Conservation (phyloP, 2,329 filamentous ascomycete species). For the Pyricularia sp. region DNA sequence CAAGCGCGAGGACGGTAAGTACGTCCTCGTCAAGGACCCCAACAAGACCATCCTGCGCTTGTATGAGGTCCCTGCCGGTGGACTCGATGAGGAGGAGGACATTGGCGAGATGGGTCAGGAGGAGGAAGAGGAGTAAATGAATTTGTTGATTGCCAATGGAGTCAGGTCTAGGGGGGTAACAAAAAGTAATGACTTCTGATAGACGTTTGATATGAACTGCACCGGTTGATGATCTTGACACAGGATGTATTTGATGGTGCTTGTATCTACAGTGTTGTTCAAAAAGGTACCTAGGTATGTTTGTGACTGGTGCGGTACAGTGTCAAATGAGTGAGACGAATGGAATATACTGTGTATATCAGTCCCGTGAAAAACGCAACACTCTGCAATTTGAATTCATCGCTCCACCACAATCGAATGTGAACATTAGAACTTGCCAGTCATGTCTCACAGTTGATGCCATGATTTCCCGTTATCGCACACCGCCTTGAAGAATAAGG, state of each 20-base stretch:
- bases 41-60: conserved; percentile 93
- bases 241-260: background rate
- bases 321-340: background rate
- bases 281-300: background rate
- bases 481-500: background rate
- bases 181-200: conserved; percentile 1
- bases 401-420: background rate
- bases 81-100: conserved; percentile 86
- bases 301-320: background rate
- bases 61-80: conserved; percentile 80
- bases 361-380: background rate
- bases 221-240: background rate
- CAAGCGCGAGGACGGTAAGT: conserved; percentile 70
- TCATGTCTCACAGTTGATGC: background rate
- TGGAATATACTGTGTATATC: background rate
- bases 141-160: background rate
- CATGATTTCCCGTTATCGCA: background rate
- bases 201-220: background rate
- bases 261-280: background rate
- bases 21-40: conserved; percentile 78
- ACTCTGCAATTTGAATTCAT: background rate
- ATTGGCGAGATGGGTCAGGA: conserved; percentile 43
- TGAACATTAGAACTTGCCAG: background rate
- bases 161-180: background rate
- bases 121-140: conserved; percentile 21